Conservation (phyloP, 2,329 filamentous ascomycete species). For the Venturia carpophila region DNA sequence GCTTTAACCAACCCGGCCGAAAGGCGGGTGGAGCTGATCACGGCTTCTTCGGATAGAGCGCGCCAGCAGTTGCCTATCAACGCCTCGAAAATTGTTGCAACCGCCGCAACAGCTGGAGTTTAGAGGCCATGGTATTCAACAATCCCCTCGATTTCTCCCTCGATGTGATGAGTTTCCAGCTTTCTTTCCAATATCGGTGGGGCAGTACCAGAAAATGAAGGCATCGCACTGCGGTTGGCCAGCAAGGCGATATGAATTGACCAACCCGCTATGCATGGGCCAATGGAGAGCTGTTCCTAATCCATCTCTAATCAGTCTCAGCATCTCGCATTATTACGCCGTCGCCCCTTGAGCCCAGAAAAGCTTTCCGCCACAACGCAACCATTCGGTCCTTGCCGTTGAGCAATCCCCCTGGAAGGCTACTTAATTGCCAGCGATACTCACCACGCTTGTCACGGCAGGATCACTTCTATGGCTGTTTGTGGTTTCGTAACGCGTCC, state of each 20-base stretch:
- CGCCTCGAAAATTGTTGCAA: background rate
- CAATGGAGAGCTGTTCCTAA: constrained; percentile 3
- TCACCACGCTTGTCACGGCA: background rate
- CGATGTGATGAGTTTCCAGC: background rate
- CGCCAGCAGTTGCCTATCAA: constrained; percentile 6
- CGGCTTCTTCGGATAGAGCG: background rate
- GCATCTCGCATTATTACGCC: constrained; percentile 6
- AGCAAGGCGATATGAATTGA: background rate
- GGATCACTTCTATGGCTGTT: background rate
- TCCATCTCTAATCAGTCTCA: background rate
- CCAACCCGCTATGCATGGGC: background rate
- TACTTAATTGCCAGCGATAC: background rate
- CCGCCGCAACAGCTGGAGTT: background rate
- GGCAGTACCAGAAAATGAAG: background rate
- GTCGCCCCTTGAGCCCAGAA: constrained; percentile 8
- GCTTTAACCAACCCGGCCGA: background rate
- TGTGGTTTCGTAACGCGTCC: constrained; percentile 1
- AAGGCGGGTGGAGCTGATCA: constrained; percentile 4
- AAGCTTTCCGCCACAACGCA: background rate
- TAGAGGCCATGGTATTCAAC: background rate
- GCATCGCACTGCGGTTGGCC: background rate
- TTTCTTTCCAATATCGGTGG: background rate
- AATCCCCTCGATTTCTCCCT: background rate
- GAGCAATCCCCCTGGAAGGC: constrained; percentile 1
- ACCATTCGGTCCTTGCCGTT: constrained; percentile 2